Evolutionary conservation across 2,329 filamentous ascomycete species (phyloP), one percentile per base, ranked within the genome.

Genomic region (Cladosporium sp.): DNA sequence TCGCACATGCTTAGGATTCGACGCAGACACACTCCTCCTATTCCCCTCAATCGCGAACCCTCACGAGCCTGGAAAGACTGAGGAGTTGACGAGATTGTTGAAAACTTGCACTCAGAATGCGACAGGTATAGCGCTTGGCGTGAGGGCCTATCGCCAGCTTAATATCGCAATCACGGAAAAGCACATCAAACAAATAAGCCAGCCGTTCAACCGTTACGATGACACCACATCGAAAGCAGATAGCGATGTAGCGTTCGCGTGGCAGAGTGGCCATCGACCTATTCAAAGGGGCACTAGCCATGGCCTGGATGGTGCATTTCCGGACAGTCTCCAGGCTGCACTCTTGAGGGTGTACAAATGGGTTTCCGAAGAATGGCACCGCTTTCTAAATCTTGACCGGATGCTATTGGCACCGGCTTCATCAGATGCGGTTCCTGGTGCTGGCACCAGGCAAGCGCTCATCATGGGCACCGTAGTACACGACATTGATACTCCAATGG

Each of bases 141-240:
- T 58, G 36, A 53, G 60, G 34, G 23, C 64, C 23, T 66, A 64
- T 34, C 60, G 60, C 13, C 60, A 66, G 46, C 34, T 58, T 43
- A 59, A 60, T 14, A 66, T 66, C 28, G 65, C 65, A n/a, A 58
- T 64, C 21, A 66, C 65, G 36, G 65, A 66, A 46, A 28, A 53
- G 28, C 65, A 66, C 32, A 25, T 66, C 11, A 56, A 63, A 36
- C 23, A 48, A 14, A 58, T 64, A 30, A 25, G 53, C 56, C 34
- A 57, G 28, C 60, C 61, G 16, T 66, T 66, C 48, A 59, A 66
- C 34, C 53, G 39, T 21, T 54, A 63, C 46, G 65, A 66, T 30
- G 61, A 66, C 53, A 66, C 59, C 39, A 43, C 28, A 18, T 28
- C 53, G 26, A 23, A 59, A 36, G 65, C 60, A 25, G 51, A 64